Evolutionary conservation across 2,329 filamentous ascomycete species (phyloP).

Genomic region (Iodosphaeria phyllophila): DNA sequence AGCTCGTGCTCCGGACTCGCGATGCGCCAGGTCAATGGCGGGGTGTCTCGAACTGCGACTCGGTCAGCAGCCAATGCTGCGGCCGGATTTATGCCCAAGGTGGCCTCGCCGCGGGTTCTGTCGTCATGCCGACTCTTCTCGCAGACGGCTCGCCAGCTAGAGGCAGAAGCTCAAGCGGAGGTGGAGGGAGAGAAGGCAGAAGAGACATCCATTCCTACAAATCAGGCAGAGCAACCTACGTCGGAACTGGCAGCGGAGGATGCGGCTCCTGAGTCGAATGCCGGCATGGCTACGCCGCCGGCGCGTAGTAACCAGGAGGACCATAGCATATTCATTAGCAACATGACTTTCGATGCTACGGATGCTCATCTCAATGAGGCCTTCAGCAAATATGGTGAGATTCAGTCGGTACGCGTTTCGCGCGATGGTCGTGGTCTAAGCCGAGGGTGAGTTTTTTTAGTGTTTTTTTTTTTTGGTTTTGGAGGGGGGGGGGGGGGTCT

Average conservation of each 20-base stretch:
- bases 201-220: background rate
- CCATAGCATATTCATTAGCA: constrained; percentile 43
- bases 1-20: constrained; percentile 9
- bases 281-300: background rate
- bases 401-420: constrained; percentile 7
- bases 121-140: constrained; percentile 14
- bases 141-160: constrained; percentile 10
- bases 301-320: constrained; percentile 1
- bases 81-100: constrained; percentile 4
- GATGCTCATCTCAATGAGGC: constrained; percentile 38
- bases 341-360: constrained; percentile 51
- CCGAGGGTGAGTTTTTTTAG: constrained; percentile 12
- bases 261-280: constrained; percentile 2
- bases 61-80: constrained; percentile 6
- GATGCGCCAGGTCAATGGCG: too few relatives aligned
- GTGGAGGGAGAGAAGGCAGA: constrained; percentile 2
- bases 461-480: too few relatives aligned
- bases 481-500: too few relatives aligned
- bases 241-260: background rate
- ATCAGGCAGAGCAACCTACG: background rate
- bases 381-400: constrained; percentile 26
- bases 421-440: constrained; percentile 12
- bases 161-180: constrained; percentile 3
- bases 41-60: too few relatives aligned
- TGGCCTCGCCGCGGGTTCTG: too few relatives aligned